Conservation (phyloP, 2,329 filamentous ascomycete genomes). For the Apiospora arundinis region DNA sequence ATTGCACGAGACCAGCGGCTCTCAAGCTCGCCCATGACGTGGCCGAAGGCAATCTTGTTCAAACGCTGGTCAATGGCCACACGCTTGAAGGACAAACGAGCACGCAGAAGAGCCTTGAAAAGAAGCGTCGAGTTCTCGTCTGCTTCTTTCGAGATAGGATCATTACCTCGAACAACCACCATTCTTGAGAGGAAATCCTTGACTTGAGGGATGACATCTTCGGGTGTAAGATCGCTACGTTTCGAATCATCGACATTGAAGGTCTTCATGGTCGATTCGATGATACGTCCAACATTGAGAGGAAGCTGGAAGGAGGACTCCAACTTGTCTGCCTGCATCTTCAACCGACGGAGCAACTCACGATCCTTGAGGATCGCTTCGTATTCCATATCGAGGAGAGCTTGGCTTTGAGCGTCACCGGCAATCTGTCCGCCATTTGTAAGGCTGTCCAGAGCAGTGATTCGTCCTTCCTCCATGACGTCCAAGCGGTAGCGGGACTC, state of each 20-base stretch:
- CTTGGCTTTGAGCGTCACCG: constrained; percentile 87
- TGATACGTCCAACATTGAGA: constrained; percentile 88
- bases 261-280: constrained; percentile 86
- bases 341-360: constrained; percentile 73
- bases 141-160: constrained; percentile 83
- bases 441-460: constrained; percentile 16
- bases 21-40: constrained; percentile 89
- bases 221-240: constrained; percentile 87
- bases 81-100: constrained; percentile 89
- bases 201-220: constrained; percentile 84
- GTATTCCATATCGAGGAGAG: constrained; percentile 86
- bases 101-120: constrained; percentile 91
- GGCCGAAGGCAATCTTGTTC: constrained; percentile 90
- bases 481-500: constrained; percentile 85
- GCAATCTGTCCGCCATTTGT: constrained; percentile 83
- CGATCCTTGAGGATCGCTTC: constrained; percentile 80
- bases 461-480: constrained; percentile 62
- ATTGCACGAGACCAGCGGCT: constrained; percentile 84
- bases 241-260: constrained; percentile 88
- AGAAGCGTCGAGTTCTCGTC: constrained; percentile 87
- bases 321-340: constrained; percentile 67
- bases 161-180: constrained; percentile 84
- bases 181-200: constrained; percentile 77
- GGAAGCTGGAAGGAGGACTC: constrained; percentile 90
- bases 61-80: constrained; percentile 85